These are phyloP conservation scores for Aplosporella prunicola DNA, from an alignment of 2,329 filamentous ascomycete species.

Conservation along the genomic window DNA sequence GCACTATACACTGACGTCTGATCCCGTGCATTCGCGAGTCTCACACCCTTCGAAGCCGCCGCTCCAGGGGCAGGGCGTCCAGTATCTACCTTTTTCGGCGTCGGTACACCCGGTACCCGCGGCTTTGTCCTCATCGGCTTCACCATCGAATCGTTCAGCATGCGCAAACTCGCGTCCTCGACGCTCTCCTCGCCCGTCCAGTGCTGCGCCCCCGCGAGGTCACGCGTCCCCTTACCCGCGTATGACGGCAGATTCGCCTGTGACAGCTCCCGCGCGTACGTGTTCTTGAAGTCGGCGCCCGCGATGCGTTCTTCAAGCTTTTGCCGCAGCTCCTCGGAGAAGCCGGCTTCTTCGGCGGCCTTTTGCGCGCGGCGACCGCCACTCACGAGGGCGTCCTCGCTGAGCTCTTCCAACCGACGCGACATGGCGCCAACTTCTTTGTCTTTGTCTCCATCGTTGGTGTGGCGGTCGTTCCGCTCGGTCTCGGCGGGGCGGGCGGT, in stretches of 20 bases:
- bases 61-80: conserved; percentile 30
- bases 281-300: conserved; percentile 43
- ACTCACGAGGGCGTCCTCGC: conserved; percentile 47
- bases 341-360: conserved; percentile 50
- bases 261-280: conserved; percentile 45
- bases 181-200: conserved; percentile 73
- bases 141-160: conserved; percentile 53
- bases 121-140: conserved; percentile 36
- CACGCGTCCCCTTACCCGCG: conserved; percentile 59
- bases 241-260: conserved; percentile 46
- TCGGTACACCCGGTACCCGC: conserved; percentile 20
- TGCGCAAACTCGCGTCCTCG: conserved; percentile 70
- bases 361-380: conserved; percentile 47
- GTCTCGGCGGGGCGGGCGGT: conserved; percentile 15
- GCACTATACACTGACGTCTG: conserved; percentile 46
- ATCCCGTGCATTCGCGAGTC: conserved; percentile 51
- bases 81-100: conserved; percentile 33
- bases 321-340: conserved; percentile 51
- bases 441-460: conserved; percentile 10
- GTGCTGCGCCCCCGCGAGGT: conserved; percentile 55
- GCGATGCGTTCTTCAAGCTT: conserved; percentile 51
- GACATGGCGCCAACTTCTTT: conserved; percentile 48
- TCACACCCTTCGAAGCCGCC: conserved; percentile 23
- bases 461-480: not conserved
- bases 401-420: conserved; percentile 49